Conservation (phyloP, 73 alveolate species). For the Urostyla sp. region DNA sequence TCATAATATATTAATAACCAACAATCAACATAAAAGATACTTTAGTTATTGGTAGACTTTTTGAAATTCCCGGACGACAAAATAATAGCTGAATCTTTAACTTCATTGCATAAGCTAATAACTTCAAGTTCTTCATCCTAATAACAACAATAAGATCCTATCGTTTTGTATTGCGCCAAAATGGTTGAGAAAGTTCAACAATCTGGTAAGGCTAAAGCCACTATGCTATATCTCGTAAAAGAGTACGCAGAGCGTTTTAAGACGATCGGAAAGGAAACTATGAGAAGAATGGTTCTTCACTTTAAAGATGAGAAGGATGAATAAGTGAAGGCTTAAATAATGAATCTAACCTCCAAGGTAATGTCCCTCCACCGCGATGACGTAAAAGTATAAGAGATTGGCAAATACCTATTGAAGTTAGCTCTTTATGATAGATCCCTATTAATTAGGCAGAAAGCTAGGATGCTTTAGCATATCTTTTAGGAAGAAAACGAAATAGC, state of each 20-base stretch:
- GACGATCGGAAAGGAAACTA: conserved; percentile 38
- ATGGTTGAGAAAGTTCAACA: conserved; percentile 8
- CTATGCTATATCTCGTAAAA: conserved; percentile 25
- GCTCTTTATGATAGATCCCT: conserved; percentile 35
- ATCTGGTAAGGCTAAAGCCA: conserved; percentile 44
- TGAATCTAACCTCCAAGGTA: conserved; percentile 26
- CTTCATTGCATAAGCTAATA: conserved; percentile 13
- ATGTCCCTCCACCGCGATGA: conserved; percentile 6
- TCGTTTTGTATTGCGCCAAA: conserved; percentile 6
- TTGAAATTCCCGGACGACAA: conserved; percentile 11
- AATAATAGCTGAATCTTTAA: conserved; percentile 5
- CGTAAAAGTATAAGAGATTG: conserved; percentile 11
- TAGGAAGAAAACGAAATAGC: not conserved
- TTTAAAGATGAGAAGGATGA: conserved; percentile 1
- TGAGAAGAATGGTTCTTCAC: conserved; percentile 36
- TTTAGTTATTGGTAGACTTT: not conserved
- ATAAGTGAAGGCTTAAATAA: conserved; percentile 17
- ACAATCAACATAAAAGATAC: not conserved
- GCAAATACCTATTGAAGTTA: conserved; percentile 16
- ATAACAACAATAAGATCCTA: conserved; percentile 27
- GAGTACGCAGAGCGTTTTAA: conserved; percentile 37
- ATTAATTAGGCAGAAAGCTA: conserved; percentile 18
- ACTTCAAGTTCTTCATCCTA: conserved; percentile 11
- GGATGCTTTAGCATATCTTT: not conserved
- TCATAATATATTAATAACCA: not conserved